These are phyloP conservation scores for Vigna angularis DNA, from an alignment of 306 rosid genomes.

Conservation along the genomic window DNA sequence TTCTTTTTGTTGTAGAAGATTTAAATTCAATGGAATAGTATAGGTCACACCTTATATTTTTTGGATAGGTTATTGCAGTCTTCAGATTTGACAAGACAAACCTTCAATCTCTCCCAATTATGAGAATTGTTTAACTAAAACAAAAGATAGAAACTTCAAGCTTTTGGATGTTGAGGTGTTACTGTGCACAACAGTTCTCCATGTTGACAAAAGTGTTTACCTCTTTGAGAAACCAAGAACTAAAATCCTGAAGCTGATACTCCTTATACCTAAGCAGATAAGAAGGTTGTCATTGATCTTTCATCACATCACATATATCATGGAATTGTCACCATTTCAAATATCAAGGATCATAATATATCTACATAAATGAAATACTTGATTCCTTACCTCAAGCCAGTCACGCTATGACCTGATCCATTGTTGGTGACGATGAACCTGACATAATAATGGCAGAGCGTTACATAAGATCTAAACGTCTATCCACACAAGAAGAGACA, in stretches of 20 bases:
- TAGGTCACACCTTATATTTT: conserved; percentile 71
- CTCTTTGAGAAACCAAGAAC: conserved; percentile 93
- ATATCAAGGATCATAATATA: conserved; percentile 24
- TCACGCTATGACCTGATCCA: conserved; percentile 82
- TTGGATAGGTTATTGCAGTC: conserved; percentile 79
- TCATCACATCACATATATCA: conserved; percentile 13
- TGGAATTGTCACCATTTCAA: conserved; percentile 6
- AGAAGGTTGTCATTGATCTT: conserved; percentile 35
- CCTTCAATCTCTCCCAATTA: conserved; percentile 80
- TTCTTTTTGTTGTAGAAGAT: conserved; percentile 14
- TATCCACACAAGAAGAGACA: not conserved
- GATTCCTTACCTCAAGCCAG: conserved; percentile 76
- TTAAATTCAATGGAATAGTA: conserved; percentile 27
- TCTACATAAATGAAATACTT: conserved; percentile 22
- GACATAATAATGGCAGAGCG: conserved; percentile 38
- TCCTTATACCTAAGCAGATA: conserved; percentile 83
- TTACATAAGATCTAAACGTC: conserved; percentile 22
- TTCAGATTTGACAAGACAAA: conserved; percentile 86
- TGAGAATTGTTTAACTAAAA: conserved; percentile 82
- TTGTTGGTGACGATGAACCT: conserved; percentile 93
- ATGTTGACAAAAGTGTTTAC: conserved; percentile 44
- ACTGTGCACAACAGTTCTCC: conserved; percentile 15
- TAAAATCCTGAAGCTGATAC: conserved; percentile 90
- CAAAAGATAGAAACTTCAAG: conserved; percentile 22
- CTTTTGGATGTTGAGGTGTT: conserved; percentile 16